phyloP scores from a whole-genome alignment of 495 filamentous ascomycete genomes.

The Neurospora terricola region DNA sequence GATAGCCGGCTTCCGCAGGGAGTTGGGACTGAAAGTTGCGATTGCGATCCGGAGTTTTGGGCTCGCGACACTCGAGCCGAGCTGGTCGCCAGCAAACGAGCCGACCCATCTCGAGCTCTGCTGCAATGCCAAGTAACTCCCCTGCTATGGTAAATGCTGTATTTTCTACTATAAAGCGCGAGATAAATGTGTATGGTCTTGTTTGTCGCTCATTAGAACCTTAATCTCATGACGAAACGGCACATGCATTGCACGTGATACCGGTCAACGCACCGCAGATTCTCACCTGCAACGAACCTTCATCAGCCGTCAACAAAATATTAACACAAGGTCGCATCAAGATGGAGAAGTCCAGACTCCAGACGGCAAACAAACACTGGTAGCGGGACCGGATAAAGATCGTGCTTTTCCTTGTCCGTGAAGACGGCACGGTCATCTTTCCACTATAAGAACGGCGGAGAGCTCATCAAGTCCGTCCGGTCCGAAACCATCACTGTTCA shows the following conservation, averaged over 20 bases:
- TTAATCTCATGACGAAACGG: neutral
- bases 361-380: neutral
- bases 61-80: neutral
- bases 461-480: neutral
- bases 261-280: neutral
- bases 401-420: neutral
- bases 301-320: neutral
- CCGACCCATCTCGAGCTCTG: no score
- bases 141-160: no score
- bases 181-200: neutral
- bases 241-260: neutral
- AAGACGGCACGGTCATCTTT: neutral
- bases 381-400: neutral
- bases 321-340: neutral
- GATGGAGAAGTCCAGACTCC: neutral
- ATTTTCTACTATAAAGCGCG: no score
- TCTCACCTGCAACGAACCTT: neutral
- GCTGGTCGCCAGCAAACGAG: neutral
- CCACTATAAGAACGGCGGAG: neutral
- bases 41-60: neutral
- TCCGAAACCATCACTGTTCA: neutral
- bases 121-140: no score
- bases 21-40: neutral
- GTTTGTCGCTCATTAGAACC: neutral
- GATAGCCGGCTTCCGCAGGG: neutral